Evolutionary conservation across 106 monocot genomes (phyloP), one percentile per base, ranked within the genome.

Genomic region (Acorus calamus): DNA sequence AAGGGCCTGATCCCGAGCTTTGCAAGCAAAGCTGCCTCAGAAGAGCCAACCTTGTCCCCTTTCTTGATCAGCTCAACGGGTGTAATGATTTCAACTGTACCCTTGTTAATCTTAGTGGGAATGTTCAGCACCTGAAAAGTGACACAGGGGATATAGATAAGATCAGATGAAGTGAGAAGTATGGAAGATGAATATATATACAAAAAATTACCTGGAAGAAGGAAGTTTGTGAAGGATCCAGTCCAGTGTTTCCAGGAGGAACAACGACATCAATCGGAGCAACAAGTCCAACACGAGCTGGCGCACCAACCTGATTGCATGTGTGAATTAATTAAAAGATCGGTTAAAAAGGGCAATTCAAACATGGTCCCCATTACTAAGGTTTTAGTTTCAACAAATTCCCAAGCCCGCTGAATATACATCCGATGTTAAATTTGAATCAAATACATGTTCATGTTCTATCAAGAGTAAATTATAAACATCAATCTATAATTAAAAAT

Each of bases 71-170:
- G 89, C 65, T 93, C 89, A 43, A 93, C 89, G 2, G 89, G 93
- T n/a, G 89, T 93, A 58, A 89, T 89, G 42, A 93, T 93, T 70
- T 93, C 93, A n/a, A 93, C 89, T 5, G 93, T 89, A 41, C 93
- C 93, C 69, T 93, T 93, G 88, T 89, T 93, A 60, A 93, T 93
- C 77, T 93, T 89, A 52, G 93, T 93, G 4, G 89, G 93, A 56
- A 89, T 93, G 67, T 93, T 93, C 13, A 93, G 88, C 2, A 93
- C 93, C 92, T 92, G 47, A 53, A 72, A 10, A 52, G 50, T 11
- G 44, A 63, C 6, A 28, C 7, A 49, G 54, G 4, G 47, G 4
- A 50, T 9, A 8, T n/a, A 10, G 8, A 14, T 4, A 47, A 0
- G 28, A 49, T 13, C 7, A 11, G 58, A 6, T 3, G 7, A 8